These are phyloP conservation scores for Diaporthe vaccinii DNA, from an alignment of 2,329 filamentous ascomycete genomes.

Conservation along the genomic window DNA sequence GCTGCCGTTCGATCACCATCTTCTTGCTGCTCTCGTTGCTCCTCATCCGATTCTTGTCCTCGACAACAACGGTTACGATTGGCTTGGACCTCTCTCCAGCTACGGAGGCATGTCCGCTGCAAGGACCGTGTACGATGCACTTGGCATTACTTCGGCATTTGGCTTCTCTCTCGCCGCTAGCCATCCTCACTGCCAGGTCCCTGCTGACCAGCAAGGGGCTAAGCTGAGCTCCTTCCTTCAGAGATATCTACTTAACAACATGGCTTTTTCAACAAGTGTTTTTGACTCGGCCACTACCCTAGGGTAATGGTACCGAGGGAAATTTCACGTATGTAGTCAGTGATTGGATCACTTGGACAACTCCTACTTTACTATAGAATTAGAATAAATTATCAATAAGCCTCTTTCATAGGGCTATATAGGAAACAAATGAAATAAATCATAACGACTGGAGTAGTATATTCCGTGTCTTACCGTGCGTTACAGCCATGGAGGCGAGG, in stretches of 20 bases:
- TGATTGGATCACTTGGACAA: conserved; percentile 1
- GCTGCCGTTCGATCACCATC: conserved; percentile 64
- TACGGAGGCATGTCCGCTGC: conserved; percentile 65
- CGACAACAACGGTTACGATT: conserved; percentile 64
- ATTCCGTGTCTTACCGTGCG: too few species aligned
- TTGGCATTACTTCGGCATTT: conserved; percentile 48
- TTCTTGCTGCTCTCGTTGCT: conserved; percentile 62
- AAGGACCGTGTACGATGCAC: conserved; percentile 60
- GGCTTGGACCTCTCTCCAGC: conserved; percentile 63
- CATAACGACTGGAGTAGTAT: too few species aligned
- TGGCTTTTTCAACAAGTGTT: neutral
- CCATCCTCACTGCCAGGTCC: conserved; percentile 2
- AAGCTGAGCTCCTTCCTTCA: conserved; percentile 1
- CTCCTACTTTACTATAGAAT: conserved; percentile 2
- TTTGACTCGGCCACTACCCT: neutral
- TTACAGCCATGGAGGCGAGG: too few species aligned
- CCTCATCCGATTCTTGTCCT: conserved; percentile 63
- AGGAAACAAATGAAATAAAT: too few species aligned
- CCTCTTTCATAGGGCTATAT: neutral
- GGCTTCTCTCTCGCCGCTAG: conserved; percentile 9
- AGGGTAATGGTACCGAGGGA: neutral
- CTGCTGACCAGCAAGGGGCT: neutral
- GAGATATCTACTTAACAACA: neutral
- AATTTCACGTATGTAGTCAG: neutral
- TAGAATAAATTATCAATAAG: neutral